A percentile compares a stretch with the other conserved stretches of the same genome.
Conservation (phyloP, 129 eudicot species). For the Solidago caesia region DNA sequence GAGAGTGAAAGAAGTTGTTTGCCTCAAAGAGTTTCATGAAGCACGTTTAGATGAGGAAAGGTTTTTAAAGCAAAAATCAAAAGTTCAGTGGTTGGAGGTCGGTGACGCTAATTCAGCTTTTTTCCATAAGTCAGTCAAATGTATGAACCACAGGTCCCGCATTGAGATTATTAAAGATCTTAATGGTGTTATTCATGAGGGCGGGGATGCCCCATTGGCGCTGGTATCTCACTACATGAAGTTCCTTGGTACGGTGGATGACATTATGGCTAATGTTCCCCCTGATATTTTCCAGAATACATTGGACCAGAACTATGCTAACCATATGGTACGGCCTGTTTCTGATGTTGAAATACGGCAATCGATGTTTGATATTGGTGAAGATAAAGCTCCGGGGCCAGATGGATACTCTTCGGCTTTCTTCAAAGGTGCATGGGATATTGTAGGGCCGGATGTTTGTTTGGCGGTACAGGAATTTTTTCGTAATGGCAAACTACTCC, state of each 20-base stretch:
- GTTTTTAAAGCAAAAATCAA: not conserved
- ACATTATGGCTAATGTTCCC: too few species aligned
- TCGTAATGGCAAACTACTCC: too few species aligned
- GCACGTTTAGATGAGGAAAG: not conserved
- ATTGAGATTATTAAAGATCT: not conserved
- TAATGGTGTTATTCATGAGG: not conserved
- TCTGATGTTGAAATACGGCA: too few species aligned
- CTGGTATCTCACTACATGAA: not conserved
- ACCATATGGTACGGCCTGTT: too few species aligned
- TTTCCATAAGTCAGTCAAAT: not conserved
- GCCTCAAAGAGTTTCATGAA: not conserved
- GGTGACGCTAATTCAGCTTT: not conserved
- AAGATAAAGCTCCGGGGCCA: too few species aligned
- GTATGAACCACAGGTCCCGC: not conserved
- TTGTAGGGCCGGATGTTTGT: too few species aligned
- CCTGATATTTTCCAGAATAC: too few species aligned
- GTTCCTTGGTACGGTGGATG: not conserved
- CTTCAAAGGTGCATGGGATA: too few species aligned
- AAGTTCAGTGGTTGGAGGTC: not conserved
- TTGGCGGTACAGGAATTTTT: too few species aligned
- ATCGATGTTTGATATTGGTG: too few species aligned
- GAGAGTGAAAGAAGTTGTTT: not conserved
- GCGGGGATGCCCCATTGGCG: not conserved
- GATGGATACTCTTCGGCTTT: too few species aligned
- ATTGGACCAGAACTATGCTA: too few species aligned